Conservation (phyloP, 2,329 filamentous ascomycete genomes). For the Clarireedia sp. region DNA sequence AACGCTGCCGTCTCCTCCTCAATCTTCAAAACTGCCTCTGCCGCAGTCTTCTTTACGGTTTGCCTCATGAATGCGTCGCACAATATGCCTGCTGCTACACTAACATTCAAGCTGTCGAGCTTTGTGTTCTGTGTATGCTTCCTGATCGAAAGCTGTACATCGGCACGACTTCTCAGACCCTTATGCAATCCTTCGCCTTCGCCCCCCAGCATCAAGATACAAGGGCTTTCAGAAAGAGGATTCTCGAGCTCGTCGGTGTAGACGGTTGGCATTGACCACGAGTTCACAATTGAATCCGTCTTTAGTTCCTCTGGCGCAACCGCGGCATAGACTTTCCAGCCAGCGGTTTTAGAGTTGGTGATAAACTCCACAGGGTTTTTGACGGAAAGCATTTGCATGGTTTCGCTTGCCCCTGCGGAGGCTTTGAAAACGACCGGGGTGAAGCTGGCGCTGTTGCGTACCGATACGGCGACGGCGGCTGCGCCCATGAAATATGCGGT, state of each 20-base stretch:
- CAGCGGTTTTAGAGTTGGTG: slow-evolving; percentile 54
- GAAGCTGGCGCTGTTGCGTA: slow-evolving; percentile 63
- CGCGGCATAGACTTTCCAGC: slow-evolving; percentile 80
- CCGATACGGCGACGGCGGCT: slow-evolving; percentile 72
- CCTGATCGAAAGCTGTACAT: slow-evolving; percentile 59
- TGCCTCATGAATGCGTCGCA: slow-evolving; percentile 56
- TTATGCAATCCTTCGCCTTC: slow-evolving; percentile 69
- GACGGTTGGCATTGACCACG: slow-evolving; percentile 23
- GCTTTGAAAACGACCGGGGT: slow-evolving; percentile 77
- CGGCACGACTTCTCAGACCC: slow-evolving; percentile 55
- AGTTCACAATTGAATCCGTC: slow-evolving; percentile 1
- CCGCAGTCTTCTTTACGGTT: not conserved
- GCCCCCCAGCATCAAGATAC: slow-evolving; percentile 73
- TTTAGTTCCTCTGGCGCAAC: slow-evolving; percentile 41
- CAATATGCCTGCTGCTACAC: slow-evolving; percentile 74
- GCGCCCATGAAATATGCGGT: slow-evolving; percentile 87
- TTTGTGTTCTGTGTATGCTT: slow-evolving; percentile 37
- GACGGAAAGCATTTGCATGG: slow-evolving; percentile 64
- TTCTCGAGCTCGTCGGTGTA: slow-evolving; percentile 45
- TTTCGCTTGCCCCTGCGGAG: slow-evolving; percentile 79
- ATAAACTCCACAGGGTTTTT: slow-evolving; percentile 63
- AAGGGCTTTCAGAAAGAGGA: slow-evolving; percentile 53
- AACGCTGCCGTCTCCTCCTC: not conserved
- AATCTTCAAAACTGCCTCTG: slow-evolving; percentile 1
- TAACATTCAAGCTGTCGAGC: slow-evolving; percentile 91